Evolutionary conservation across 2,329 filamentous ascomycete genomes (phyloP), one percentile per base, ranked within the genome.

Genomic region (Colletotrichum limetticola): DNA sequence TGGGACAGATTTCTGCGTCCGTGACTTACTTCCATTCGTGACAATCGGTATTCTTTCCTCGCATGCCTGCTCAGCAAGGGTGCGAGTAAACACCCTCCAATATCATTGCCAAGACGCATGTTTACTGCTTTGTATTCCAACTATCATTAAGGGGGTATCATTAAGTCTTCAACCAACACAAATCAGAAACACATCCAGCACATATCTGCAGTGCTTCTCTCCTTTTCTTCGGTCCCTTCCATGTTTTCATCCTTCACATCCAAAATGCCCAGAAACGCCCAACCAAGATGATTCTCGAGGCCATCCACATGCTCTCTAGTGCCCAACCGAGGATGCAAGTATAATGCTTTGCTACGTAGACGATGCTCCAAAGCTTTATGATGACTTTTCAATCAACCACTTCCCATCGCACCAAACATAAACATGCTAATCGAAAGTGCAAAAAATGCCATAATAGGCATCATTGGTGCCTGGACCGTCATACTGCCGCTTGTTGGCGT

Each of bases 401-500:
- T 42, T 12, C 55, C 61, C 19, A 8, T 49, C 19, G 35, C 16
- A 16, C 72, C 63, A 1, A 72, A n/a, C 30, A 59, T 26, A 22
- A 58, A 24, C 0, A 59, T 62, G 75, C 73, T 30, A 35, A 60
- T 16, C 78, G 80, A 22, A 75, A 74, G 6, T 77, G 78, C 16
- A 77, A 76, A 26, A 76, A 80, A 55, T 71, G 74, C 62, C 70
- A 55, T 55, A 26, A 71, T 1, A 42, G 22, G 71, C 66, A 42
- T 67, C 46, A 11, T 46, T 49, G 12, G 73, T 55, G 11, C 55
- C 24, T 2, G 37, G 22, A 4, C 12, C 55, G 2, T 22, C 19
- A 7, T 7, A 6, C 49, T 60, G 14, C 55, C 60, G 42, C 65
- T 73, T 52, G 79, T 75, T 5, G 82, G 80, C 24, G 81, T 82